Percentiles rank a stretch among this genome's conserved stretches.
Conservation (phyloP, 2,329 filamentous ascomycete genomes). For the Aspergillus costaricaensis region DNA sequence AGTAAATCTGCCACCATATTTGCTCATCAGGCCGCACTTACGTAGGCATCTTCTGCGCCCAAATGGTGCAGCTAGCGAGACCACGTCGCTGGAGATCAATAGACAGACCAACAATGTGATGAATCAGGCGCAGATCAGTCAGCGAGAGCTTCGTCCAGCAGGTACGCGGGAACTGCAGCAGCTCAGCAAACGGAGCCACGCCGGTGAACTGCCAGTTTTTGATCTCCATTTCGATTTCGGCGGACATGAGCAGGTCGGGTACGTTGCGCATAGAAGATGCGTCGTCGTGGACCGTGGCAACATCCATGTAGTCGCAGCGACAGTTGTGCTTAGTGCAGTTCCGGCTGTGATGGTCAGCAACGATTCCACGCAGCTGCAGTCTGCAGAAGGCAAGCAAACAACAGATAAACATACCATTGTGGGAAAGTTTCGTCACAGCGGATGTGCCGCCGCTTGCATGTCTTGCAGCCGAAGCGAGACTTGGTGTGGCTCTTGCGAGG, state of each 20-base stretch:
- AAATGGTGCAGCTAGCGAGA: slow-evolving; percentile 82
- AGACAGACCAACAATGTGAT: slow-evolving; percentile 85
- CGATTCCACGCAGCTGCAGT: neutral
- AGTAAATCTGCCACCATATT: neutral
- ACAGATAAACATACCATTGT: slow-evolving; percentile 71
- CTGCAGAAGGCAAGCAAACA: neutral
- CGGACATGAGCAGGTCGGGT: slow-evolving; percentile 76
- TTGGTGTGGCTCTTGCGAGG: slow-evolving; percentile 93
- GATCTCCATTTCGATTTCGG: slow-evolving; percentile 78
- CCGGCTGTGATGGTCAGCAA: slow-evolving; percentile 58
- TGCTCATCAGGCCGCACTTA: slow-evolving; percentile 56
- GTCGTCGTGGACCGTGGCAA: slow-evolving; percentile 62
- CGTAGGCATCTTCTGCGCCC: slow-evolving; percentile 91
- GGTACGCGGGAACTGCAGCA: slow-evolving; percentile 74
- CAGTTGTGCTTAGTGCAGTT: slow-evolving; percentile 99
- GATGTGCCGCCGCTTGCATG: slow-evolving; percentile 96
- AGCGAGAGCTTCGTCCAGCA: slow-evolving; percentile 71
- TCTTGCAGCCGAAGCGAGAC: slow-evolving; percentile 96
- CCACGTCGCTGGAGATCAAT: slow-evolving; percentile 76
- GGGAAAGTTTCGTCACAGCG: slow-evolving; percentile 97
- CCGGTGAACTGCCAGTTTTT: slow-evolving; percentile 82
- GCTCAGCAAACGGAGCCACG: slow-evolving; percentile 79
- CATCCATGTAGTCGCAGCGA: slow-evolving; percentile 96
- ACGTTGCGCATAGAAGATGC: slow-evolving; percentile 54
- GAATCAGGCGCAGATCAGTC: slow-evolving; percentile 82